These are phyloP conservation scores for Lachnellula hyalina DNA, from an alignment of 2,329 filamentous ascomycete species.

Conservation along the genomic window DNA sequence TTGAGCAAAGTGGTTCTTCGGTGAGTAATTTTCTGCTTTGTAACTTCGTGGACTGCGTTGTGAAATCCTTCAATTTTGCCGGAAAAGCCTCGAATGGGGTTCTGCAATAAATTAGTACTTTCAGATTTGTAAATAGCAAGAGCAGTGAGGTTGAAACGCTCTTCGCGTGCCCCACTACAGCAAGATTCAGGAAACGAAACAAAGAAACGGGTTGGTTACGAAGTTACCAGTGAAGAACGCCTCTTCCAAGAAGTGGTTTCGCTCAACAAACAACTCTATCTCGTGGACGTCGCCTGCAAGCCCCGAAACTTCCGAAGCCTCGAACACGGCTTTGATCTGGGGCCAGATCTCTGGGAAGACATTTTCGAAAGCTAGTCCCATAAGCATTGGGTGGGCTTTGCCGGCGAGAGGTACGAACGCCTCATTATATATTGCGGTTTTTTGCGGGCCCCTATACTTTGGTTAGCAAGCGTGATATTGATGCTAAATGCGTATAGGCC, in stretches of 20 bases:
- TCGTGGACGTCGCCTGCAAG: slow-evolving; percentile 20
- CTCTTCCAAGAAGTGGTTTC: slow-evolving; percentile 23
- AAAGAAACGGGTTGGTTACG: too few relatives aligned
- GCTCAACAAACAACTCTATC: slow-evolving; percentile 22
- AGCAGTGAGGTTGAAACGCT: too few relatives aligned
- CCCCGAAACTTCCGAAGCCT: slow-evolving; percentile 16
- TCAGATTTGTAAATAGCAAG: too few relatives aligned
- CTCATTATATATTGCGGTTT: slow-evolving; percentile 26
- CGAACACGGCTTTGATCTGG: slow-evolving; percentile 15
- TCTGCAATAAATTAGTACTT: background rate
- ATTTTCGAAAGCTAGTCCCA: slow-evolving; percentile 17
- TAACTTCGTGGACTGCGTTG: slow-evolving; percentile 23
- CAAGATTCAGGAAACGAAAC: too few relatives aligned
- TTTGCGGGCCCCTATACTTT: slow-evolving; percentile 18
- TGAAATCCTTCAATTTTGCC: slow-evolving; percentile 24
- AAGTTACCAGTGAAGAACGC: slow-evolving; percentile 27
- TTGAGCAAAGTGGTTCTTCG: slow-evolving; percentile 23
- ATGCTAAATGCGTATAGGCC: background rate
- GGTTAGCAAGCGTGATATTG: background rate
- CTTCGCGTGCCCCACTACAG: too few relatives aligned
- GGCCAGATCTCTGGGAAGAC: slow-evolving; percentile 21
- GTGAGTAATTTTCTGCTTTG: slow-evolving; percentile 19
- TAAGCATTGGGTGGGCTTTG: slow-evolving; percentile 21
- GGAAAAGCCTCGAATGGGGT: slow-evolving; percentile 20
- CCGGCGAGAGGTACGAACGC: slow-evolving; percentile 21